phyloP scores from a whole-genome alignment of 2,329 filamentous ascomycete genomes.

The Stachybotrys chartarum region DNA sequence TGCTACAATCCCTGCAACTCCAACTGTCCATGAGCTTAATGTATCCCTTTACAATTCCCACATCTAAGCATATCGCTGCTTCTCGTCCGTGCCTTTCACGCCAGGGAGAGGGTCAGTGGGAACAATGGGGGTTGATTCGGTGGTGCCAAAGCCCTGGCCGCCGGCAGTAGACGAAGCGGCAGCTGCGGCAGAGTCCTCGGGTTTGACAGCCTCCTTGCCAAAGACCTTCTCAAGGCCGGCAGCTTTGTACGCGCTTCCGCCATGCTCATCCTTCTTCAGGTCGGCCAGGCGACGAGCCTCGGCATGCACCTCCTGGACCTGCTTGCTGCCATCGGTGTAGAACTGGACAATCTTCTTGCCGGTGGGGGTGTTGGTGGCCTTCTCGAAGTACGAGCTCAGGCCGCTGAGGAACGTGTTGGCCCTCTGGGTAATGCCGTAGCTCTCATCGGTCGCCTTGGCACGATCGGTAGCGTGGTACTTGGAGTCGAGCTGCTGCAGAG shows the following conservation, averaged over 20 bases:
- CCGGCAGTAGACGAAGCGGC: slow-evolving; percentile 9
- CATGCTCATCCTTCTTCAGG: slow-evolving; percentile 65
- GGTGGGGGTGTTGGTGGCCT: slow-evolving; percentile 78
- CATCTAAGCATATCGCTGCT: not conserved
- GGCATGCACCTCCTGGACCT: slow-evolving; percentile 87
- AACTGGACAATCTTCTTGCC: slow-evolving; percentile 84
- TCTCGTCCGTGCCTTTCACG: not conserved
- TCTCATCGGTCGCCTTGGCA: slow-evolving; percentile 75
- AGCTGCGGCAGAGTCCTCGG: slow-evolving; percentile 10
- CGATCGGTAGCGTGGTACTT: slow-evolving; percentile 86
- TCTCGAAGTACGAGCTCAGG: slow-evolving; percentile 86
- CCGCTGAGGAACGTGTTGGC: slow-evolving; percentile 59
- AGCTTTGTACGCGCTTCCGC: slow-evolving; percentile 52
- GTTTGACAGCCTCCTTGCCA: slow-evolving; percentile 41
- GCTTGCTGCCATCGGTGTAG: slow-evolving; percentile 77
- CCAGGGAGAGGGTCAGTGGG: slow-evolving; percentile 1
- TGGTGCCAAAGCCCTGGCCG: slow-evolving; percentile 7
- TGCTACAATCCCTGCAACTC: not conserved
- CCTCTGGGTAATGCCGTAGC: slow-evolving; percentile 72
- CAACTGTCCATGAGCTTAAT: not conserved
- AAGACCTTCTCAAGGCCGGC: slow-evolving; percentile 51
- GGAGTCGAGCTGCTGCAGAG: slow-evolving; percentile 68
- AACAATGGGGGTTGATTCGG: slow-evolving; percentile 1
- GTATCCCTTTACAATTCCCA: not conserved
- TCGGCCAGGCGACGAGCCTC: slow-evolving; percentile 86